These are phyloP conservation scores for Bisporella sp. DNA, from an alignment of 2,329 filamentous ascomycete genomes.

Conservation along the genomic window DNA sequence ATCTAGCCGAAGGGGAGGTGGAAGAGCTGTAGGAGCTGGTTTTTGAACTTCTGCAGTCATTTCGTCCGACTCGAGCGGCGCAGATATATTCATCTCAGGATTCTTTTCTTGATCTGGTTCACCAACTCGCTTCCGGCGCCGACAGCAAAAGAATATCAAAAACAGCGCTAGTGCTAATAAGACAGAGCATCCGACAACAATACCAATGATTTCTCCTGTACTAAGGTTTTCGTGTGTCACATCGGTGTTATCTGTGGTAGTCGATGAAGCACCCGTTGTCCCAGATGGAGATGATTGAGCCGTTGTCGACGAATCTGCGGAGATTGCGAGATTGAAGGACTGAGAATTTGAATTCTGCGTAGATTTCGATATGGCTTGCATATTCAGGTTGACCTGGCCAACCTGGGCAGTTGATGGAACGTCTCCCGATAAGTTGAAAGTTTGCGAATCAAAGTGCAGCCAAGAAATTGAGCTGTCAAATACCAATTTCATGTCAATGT, in stretches of 20 bases:
- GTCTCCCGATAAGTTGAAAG: conserved; percentile 17
- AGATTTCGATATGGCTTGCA: conserved; percentile 19
- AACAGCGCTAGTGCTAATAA: conserved; percentile 5
- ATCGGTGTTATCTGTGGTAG: neutral
- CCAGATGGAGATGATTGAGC: conserved; percentile 4
- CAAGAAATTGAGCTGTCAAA: conserved; percentile 15
- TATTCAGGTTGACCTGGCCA: conserved; percentile 13
- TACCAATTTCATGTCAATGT: conserved; percentile 13
- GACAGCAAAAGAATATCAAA: conserved; percentile 17
- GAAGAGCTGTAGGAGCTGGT: conserved; percentile 9
- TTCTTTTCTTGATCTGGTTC: conserved; percentile 12
- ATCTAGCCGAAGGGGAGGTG: conserved; percentile 16
- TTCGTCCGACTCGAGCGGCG: conserved; percentile 12
- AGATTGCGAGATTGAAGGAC: conserved; percentile 14
- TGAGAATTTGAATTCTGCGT: conserved; percentile 9
- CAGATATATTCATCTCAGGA: conserved; percentile 12
- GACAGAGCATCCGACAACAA: conserved; percentile 15
- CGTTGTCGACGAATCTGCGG: conserved; percentile 1
- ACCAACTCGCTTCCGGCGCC: conserved; percentile 6
- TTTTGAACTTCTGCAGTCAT: conserved; percentile 10
- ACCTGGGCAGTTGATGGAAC: conserved; percentile 12
- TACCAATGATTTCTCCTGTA: conserved; percentile 16
- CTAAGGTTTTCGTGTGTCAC: conserved; percentile 6
- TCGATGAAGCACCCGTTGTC: conserved; percentile 2
- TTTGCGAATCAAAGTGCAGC: conserved; percentile 21